These are phyloP conservation scores for Yamadazyma paraphyllophila DNA, from an alignment of 805 yeast species.

Conservation along the genomic window DNA sequence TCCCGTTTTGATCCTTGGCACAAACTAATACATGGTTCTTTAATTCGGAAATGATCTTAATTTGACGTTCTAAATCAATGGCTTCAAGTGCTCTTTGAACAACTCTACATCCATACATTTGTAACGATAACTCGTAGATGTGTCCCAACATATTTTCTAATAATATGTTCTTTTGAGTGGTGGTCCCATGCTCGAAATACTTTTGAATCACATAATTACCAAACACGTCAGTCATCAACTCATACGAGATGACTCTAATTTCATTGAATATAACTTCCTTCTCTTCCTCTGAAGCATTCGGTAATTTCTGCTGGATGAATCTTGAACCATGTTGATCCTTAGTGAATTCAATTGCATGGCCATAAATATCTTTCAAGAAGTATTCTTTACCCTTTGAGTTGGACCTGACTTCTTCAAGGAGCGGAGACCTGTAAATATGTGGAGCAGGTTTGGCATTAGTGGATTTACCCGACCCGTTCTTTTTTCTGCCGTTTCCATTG, in stretches of 20 bases:
- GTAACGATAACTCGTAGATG: slow-evolving; percentile 73
- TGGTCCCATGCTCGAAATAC: slow-evolving; percentile 79
- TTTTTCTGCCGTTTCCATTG: slow-evolving; percentile 13
- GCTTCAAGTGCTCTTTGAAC: slow-evolving; percentile 90
- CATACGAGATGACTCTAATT: slow-evolving; percentile 68
- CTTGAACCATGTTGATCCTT: slow-evolving; percentile 97
- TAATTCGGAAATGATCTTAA: slow-evolving; percentile 67
- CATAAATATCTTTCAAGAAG: slow-evolving; percentile 70
- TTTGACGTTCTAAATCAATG: slow-evolving; percentile 61
- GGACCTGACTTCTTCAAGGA: slow-evolving; percentile 80
- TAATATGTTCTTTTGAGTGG: slow-evolving; percentile 64
- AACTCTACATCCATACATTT: slow-evolving; percentile 98
- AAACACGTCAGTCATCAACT: slow-evolving; percentile 91
- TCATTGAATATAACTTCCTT: slow-evolving; percentile 83
- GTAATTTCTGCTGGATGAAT: slow-evolving; percentile 87
- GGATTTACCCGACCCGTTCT: neutral
- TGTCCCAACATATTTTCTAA: slow-evolving; percentile 72
- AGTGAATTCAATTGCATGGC: slow-evolving; percentile 86
- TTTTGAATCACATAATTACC: slow-evolving; percentile 97
- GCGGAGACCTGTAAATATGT: slow-evolving; percentile 70
- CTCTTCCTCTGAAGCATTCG: slow-evolving; percentile 60
- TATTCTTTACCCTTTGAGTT: slow-evolving; percentile 58
- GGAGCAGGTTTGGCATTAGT: slow-evolving; percentile 25
- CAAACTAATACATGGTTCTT: slow-evolving; percentile 57
- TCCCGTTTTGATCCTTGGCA: slow-evolving; percentile 91